phyloP scores from a whole-genome alignment of 257 asterid species.

The Scutellaria minor region DNA sequence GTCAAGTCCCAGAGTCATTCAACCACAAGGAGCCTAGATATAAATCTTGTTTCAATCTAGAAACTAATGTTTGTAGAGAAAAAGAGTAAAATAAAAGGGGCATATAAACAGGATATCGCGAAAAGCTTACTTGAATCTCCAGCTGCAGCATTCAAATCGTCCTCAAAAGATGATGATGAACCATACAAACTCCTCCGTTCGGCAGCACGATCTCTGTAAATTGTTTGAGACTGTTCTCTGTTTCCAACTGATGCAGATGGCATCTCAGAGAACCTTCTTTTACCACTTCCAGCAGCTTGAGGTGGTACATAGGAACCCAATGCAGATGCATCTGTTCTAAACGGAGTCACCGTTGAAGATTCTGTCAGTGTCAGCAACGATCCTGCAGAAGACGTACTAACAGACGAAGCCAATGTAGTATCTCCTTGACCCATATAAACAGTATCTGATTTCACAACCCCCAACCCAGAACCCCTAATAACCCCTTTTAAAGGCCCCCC shows the following conservation, averaged over 20 bases:
- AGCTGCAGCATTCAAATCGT: constrained; percentile 57
- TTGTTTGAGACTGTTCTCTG: constrained; percentile 68
- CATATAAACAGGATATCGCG: constrained; percentile 30
- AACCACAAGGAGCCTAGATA: constrained; percentile 38
- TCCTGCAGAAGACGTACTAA: constrained; percentile 45
- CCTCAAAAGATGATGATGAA: constrained; percentile 71
- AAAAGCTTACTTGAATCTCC: constrained; percentile 88
- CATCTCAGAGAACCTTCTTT: constrained; percentile 94
- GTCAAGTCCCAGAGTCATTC: constrained; percentile 41
- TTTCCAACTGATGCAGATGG: constrained; percentile 59
- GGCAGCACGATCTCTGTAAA: constrained; percentile 96
- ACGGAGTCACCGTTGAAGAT: constrained; percentile 58
- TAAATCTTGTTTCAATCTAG: constrained; percentile 18
- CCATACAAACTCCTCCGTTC: constrained; percentile 96
- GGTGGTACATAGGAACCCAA: constrained; percentile 76
- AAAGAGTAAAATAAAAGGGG: constrained; percentile 3
- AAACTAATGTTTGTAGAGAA: constrained; percentile 12
- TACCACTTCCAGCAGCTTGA: constrained; percentile 65
- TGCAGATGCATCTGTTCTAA: constrained; percentile 82
- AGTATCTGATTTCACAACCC: constrained; percentile 82
- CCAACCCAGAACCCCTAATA: constrained; percentile 85
- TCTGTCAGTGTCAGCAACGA: constrained; percentile 46
- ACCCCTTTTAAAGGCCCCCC: constrained; percentile 85
- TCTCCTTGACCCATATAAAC: constrained; percentile 61
- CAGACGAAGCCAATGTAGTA: constrained; percentile 46